Evolutionary conservation across 441 rosid genomes (phyloP), one percentile per base, ranked within the genome.

Genomic region (Pelargonium exstipulatum): DNA sequence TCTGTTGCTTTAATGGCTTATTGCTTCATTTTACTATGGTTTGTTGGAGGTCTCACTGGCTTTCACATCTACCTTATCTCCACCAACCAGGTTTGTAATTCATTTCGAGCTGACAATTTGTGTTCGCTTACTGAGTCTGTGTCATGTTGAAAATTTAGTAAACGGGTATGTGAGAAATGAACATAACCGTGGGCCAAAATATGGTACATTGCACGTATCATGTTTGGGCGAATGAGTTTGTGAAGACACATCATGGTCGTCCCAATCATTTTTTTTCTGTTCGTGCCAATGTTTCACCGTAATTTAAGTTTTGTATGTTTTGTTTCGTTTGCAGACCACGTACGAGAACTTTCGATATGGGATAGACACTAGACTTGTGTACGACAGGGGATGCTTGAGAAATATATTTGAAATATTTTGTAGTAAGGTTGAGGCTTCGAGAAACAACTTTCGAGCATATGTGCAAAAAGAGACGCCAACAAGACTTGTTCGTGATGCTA

Each of bases 51-150:
- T 18, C 86, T 88, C 67, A 74, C 88, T 26, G 67, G 81, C 70
- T 83, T 88, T 79, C 92, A 88, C 77, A 69, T 88, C 42, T 86
- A 84, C 77, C 92, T 88, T 71, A 84, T 87, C 62, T 74, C 80
- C 81, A 87, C 83, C 62, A 87, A 87, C 74, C 90, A 87, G 85
- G 92, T 86, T 73, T 71, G 65, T 24, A 24, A 24, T 70, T 66
- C 32, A 4, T 6, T 48, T 66, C 58, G 48, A 12, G 4, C 17
- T 8, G 37, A 3, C 48, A 26, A 22, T 29, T 48, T 61, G 14
- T 63, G 63, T 69, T 45, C 10, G 26, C 22, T 0, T 29, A 2
- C 4, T 29, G 37, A 4, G 37, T 32, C 0, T 4, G 37, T 32
- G 37, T 32, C 6, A 32, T 4, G 5, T 32, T 4, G 37, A 32